Base-by-base conservation (phyloP, 768 basidiomycete species). In the Mycena galericulata region DNA sequence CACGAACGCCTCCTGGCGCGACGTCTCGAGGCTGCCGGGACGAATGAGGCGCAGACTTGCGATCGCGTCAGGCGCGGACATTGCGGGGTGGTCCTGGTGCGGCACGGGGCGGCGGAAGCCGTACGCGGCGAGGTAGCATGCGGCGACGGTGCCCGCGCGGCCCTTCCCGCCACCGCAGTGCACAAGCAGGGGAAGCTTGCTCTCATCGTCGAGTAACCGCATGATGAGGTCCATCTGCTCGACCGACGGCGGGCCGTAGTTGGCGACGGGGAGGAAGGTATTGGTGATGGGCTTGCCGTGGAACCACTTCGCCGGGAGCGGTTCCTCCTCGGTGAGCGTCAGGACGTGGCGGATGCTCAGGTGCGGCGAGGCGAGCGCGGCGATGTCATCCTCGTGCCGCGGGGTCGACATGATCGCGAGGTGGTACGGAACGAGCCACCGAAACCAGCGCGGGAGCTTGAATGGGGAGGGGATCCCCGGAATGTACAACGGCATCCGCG, bases 151-250 rank as follows among this genome's bases (percentile, higher is more conserved):
- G 18, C 89, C 89, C 26, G 89, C 88, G 12, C 88, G 83, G 0
- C 89, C 89, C 68, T 88, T 89, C 3, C 89, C 89, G 8, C 88
- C 89, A 5, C 87, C 89, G 71, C 89, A 90, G 67, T 90, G 89
- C 3, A 90, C 78, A 17, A 90, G 77, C 10, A 88, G 69, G 0
- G 89, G 88, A 1, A 84, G 74, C 15, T 87, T 87, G 36, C 74
- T 72, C 17, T 79, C 76, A 62, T 88, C 84, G 7, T 82, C 78
- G 29, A 88, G 77, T 15, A 89, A 72, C 17, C 80, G 75, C 70
- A 89, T 79, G 67, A 89, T 79, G 53, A 88, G 71, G 73, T 89
- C 88, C 85, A 90, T 86, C 68, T 89, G 88, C 75, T 89, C 88
- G 59, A 89, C 79, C 0, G 86, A 86, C 7, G 89, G 89, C 5